Percentiles rank a stretch among this genome's conserved stretches.
These are phyloP conservation scores for Clitopilus passeckerianus DNA, from an alignment of 768 basidiomycete genomes.

Conservation along the genomic window DNA sequence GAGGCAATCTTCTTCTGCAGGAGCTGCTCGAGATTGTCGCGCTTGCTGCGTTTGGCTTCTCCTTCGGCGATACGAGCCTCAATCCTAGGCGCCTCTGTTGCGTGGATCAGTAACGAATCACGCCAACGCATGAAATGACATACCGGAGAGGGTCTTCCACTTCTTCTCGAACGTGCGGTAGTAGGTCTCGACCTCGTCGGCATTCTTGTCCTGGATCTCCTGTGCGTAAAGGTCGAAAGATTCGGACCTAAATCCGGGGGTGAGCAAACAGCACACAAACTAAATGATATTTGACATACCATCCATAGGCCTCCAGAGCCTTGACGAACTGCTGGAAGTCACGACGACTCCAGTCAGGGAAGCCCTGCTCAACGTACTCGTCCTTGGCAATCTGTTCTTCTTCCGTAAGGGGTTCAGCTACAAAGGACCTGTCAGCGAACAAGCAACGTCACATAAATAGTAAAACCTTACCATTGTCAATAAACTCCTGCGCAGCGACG, in stretches of 20 bases:
- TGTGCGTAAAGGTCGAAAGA: constrained; percentile 64
- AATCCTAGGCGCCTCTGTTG: constrained; percentile 71
- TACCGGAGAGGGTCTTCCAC: constrained; percentile 80
- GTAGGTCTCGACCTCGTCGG: constrained; percentile 75
- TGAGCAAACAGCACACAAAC: neutral
- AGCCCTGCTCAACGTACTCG: constrained; percentile 68
- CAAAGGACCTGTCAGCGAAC: neutral
- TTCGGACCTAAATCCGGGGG: constrained; percentile 44
- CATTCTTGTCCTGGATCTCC: constrained; percentile 81
- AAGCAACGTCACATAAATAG: neutral
- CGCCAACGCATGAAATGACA: constrained; percentile 12
- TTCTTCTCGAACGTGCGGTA: constrained; percentile 84
- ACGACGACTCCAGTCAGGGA: constrained; percentile 86
- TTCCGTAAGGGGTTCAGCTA: constrained; percentile 88
- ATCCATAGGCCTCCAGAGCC: constrained; percentile 64
- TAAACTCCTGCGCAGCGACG: constrained; percentile 73
- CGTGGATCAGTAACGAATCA: neutral
- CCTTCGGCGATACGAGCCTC: constrained; percentile 84
- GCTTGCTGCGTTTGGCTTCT: constrained; percentile 84
- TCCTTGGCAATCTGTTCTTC: constrained; percentile 84
- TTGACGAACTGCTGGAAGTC: constrained; percentile 92
- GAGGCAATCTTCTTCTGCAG: constrained; percentile 80
- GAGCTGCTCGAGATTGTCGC: constrained; percentile 73
- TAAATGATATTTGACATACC: constrained; percentile 37
- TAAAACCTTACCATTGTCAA: constrained; percentile 64